A percentile compares a stretch with the other conserved stretches of the same genome.
These are phyloP conservation scores for Inonotus hispidus DNA, from an alignment of 1,284 basidiomycete genomes.

Conservation along the genomic window DNA sequence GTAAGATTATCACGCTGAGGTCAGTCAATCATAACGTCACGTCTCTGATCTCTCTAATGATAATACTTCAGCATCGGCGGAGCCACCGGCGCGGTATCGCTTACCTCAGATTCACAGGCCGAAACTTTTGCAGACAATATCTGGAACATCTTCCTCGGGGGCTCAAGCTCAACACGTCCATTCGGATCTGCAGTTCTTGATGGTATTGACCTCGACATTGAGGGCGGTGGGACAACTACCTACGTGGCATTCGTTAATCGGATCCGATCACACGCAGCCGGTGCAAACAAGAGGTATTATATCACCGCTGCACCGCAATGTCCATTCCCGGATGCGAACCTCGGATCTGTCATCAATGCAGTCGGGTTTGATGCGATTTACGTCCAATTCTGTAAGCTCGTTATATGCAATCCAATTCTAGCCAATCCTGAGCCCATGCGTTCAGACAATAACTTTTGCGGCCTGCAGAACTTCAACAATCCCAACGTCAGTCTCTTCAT, in stretches of 20 bases:
- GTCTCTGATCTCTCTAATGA: not conserved
- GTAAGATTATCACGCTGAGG: conserved; percentile 59
- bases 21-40: not conserved
- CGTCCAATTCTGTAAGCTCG: conserved; percentile 48
- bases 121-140: conserved; percentile 49
- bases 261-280: conserved; percentile 38
- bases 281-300: conserved; percentile 52
- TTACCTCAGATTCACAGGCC: conserved; percentile 49
- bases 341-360: conserved; percentile 48
- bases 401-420: not conserved
- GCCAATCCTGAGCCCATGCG: not conserved
- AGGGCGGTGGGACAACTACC: conserved; percentile 48
- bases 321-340: conserved; percentile 54
- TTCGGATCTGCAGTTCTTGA: conserved; percentile 62
- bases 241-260: conserved; percentile 50
- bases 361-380: conserved; percentile 59
- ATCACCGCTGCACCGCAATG: conserved; percentile 65
- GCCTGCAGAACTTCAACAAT: conserved; percentile 37
- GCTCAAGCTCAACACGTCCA: conserved; percentile 47
- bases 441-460: conserved; percentile 57
- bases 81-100: conserved; percentile 46
- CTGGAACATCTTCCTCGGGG: conserved; percentile 65
- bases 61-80: conserved; percentile 43
- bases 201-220: conserved; percentile 64
- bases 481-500: conserved; percentile 31